Conservation (phyloP, 352 stramenopile species). For the Phytophthora aleatoria region DNA sequence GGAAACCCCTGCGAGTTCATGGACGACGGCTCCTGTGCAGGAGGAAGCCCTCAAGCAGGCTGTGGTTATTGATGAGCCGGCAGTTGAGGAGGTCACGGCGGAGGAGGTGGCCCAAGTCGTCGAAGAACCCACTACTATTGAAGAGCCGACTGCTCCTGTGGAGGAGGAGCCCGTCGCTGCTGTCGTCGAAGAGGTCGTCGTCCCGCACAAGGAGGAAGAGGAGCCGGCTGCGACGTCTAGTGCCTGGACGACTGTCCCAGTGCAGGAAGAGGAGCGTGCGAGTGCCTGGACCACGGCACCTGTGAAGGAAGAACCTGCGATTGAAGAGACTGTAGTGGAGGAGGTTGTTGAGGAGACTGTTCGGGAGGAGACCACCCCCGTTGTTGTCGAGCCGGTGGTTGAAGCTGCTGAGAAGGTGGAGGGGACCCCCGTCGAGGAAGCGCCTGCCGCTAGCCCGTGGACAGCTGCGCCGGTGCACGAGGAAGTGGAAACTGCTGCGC, state of each 20-base stretch:
- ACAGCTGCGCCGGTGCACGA: conserved; percentile 39
- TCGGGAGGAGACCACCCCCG: conserved; percentile 9
- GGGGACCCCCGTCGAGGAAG: conserved; percentile 4
- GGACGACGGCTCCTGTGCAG: conserved; percentile 16
- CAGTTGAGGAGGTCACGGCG: conserved; percentile 16
- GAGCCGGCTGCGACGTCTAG: conserved; percentile 11
- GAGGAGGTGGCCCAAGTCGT: conserved; percentile 16
- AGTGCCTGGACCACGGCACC: conserved; percentile 48
- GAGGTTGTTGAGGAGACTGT: conserved; percentile 24
- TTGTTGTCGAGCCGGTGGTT: conserved; percentile 25
- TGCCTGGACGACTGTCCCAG: conserved; percentile 14
- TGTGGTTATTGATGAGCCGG: conserved; percentile 12
- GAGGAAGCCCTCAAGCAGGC: conserved; percentile 10
- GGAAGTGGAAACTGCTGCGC: conserved; percentile 13
- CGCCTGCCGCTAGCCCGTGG: conserved; percentile 26
- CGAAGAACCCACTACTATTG: conserved; percentile 2
- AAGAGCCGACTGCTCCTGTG: neutral
- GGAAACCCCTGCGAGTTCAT: conserved; percentile 15
- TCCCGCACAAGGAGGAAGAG: conserved; percentile 18
- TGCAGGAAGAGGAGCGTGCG: conserved; percentile 16
- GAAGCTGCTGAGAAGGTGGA: conserved; percentile 14
- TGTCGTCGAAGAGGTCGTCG: conserved; percentile 21
- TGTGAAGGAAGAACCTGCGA: conserved; percentile 28
- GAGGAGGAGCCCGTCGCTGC: conserved; percentile 3
- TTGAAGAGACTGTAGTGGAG: conserved; percentile 13